Evolutionary conservation across 331 rosid genomes (phyloP).

Genomic region (Malus hybrid): DNA sequence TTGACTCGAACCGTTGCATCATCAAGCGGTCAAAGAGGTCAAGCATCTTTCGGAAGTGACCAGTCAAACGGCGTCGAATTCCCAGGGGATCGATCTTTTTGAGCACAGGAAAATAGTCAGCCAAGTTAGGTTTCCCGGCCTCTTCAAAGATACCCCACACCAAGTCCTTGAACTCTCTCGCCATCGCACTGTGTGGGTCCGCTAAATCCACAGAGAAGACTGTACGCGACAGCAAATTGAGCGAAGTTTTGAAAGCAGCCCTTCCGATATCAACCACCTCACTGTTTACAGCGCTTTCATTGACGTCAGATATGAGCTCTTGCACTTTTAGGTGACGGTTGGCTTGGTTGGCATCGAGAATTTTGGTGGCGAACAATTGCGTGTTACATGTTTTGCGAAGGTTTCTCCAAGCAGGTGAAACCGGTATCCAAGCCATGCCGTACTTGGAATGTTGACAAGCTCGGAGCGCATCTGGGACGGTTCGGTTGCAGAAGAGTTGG

Average conservation of each 20-base stretch:
- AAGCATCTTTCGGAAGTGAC: conserved; percentile 13
- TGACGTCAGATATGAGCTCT: not conserved
- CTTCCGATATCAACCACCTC: not conserved
- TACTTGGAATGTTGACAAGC: conserved; percentile 16
- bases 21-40: conserved; percentile 22
- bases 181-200: not conserved
- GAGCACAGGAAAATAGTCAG: conserved; percentile 7
- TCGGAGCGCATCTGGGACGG: conserved; percentile 8
- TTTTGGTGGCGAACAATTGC: conserved; percentile 23
- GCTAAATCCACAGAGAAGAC: conserved; percentile 13
- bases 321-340: not conserved
- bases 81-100: conserved; percentile 5
- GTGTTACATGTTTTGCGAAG: conserved; percentile 35
- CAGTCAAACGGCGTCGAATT: not conserved
- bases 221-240: conserved; percentile 2
- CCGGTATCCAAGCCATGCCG: conserved; percentile 30
- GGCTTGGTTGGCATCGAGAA: conserved; percentile 19
- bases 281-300: not conserved
- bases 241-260: not conserved
- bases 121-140: not conserved
- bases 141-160: not conserved
- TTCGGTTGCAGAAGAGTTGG: conserved; percentile 29
- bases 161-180: conserved; percentile 1
- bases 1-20: conserved; percentile 11
- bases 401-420: conserved; percentile 31